Percentiles rank a stretch among this genome's conserved stretches.
phyloP scores from a whole-genome alignment of 2,329 filamentous ascomycete genomes.

The Massarina eburnea region DNA sequence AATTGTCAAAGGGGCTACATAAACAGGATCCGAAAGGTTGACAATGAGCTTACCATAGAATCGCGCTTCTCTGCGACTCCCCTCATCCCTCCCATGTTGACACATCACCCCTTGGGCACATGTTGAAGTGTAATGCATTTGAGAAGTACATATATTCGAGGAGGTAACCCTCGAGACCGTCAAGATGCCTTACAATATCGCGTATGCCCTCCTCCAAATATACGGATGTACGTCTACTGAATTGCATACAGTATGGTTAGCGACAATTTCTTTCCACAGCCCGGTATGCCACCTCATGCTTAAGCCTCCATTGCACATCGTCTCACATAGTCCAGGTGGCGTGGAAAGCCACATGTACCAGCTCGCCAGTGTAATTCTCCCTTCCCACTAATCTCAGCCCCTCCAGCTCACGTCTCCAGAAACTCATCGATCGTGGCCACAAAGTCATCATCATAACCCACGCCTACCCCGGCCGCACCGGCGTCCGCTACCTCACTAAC shows the following conservation, averaged over 20 bases:
- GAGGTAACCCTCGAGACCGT: slow-evolving; percentile 19
- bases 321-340: slow-evolving; percentile 59
- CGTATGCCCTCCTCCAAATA: slow-evolving; percentile 50
- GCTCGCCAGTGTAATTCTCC: slow-evolving; percentile 66
- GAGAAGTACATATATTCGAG: slow-evolving; percentile 11
- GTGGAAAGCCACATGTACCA: slow-evolving; percentile 99
- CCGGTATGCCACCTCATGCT: slow-evolving; percentile 53
- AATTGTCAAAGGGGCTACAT: too few species aligned
- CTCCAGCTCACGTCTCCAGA: slow-evolving; percentile 50
- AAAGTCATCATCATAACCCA: slow-evolving; percentile 98
- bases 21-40: too few species aligned
- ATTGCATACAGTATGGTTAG: slow-evolving; percentile 73
- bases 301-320: not conserved
- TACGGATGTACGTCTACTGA: slow-evolving; percentile 11
- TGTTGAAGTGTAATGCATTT: slow-evolving; percentile 27
- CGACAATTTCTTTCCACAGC: slow-evolving; percentile 99
- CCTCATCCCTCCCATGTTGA: too few species aligned
- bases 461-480: slow-evolving; percentile 86
- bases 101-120: not conserved
- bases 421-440: slow-evolving; percentile 95
- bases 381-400: not conserved
- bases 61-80: too few species aligned
- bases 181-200: slow-evolving; percentile 70
- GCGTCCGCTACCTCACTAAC: slow-evolving; percentile 93
- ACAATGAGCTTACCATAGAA: too few species aligned